Base-by-base conservation (phyloP, 257 asterid genomes). In the Avicennia marina region DNA sequence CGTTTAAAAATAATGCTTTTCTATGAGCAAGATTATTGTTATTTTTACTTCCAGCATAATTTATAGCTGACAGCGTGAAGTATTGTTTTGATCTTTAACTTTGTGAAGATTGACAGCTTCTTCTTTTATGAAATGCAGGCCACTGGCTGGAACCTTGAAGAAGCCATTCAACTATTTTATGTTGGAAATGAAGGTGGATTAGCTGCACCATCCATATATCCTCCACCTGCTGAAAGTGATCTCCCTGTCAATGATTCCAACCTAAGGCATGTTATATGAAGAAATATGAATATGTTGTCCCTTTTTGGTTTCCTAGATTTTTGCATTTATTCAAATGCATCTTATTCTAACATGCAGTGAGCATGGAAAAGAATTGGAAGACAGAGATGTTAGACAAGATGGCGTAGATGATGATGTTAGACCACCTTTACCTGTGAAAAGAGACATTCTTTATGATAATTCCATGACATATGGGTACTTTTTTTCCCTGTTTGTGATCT, bases 131-230 rank as follows among this genome's bases (percentile, higher is more conserved):
- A 32, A 41, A 54, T 25, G 38, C 81, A 93, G 99, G 99, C 99
- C 71, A 86, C 99, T 63, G 75, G 84, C 74, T 93, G 99, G 99
- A 80, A 82, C 72, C 97, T 93, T 54, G 99, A 93, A 40, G 99
- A 93, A 69, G 99, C 99, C 70, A 77, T 93, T 75, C 99, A 93
- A 71, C 97, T 93, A 60, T 93, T 78, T 68, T 93, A 77, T 72
- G 46, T 89, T 2, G 99, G 93, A 69, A 86, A 77, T 77, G 99
- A 93, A 22, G 83, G 81, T 54, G 82, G 82, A 52, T 47, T 67
- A 13, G 72, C 65, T 47, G 63, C 78, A 33, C 61, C 79, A 18
- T 46, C 82, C 60, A 58, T 56, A 27, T 49, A 24, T 42, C 60
- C 80, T 66, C 71, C 83, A 42, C 77, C 75, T 16, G 10, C 49